phyloP scores from a whole-genome alignment of 306 rosid genomes.

The Casuarina cunninghamiana region DNA sequence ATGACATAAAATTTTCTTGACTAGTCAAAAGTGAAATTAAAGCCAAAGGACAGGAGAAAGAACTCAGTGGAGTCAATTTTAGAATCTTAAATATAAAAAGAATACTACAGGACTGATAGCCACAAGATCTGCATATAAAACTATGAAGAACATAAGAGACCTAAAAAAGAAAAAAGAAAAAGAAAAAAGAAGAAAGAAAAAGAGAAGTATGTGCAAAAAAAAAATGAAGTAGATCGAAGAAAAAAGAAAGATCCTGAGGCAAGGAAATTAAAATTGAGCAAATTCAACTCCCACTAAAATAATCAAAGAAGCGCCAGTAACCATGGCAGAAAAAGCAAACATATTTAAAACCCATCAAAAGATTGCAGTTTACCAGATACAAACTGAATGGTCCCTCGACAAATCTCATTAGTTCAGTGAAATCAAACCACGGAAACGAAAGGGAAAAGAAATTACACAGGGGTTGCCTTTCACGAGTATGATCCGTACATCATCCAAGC shows the following conservation, averaged over 20 bases:
- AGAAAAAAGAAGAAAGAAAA: too few relatives aligned
- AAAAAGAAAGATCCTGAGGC: background rate
- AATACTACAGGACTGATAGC: background rate
- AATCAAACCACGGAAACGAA: background rate
- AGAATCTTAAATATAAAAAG: background rate
- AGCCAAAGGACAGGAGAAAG: background rate
- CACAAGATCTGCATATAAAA: background rate
- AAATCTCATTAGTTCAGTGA: background rate
- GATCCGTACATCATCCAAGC: background rate
- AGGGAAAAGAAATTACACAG: background rate
- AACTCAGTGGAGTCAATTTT: background rate
- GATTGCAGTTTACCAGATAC: background rate
- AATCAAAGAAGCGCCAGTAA: too few relatives aligned
- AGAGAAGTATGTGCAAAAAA: background rate
- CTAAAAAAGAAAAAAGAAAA: background rate
- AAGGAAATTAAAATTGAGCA: too few relatives aligned
- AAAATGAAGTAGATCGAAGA: background rate
- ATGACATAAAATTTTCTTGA: background rate
- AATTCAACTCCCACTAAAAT: too few relatives aligned
- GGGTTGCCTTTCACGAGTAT: background rate
- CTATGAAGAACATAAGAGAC: background rate
- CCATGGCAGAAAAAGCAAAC: too few relatives aligned
- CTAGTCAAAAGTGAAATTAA: background rate
- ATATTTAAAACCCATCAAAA: too few relatives aligned
- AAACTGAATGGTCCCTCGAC: background rate